Conservation (phyloP, 441 rosid species). For the Pelargonium australe region DNA sequence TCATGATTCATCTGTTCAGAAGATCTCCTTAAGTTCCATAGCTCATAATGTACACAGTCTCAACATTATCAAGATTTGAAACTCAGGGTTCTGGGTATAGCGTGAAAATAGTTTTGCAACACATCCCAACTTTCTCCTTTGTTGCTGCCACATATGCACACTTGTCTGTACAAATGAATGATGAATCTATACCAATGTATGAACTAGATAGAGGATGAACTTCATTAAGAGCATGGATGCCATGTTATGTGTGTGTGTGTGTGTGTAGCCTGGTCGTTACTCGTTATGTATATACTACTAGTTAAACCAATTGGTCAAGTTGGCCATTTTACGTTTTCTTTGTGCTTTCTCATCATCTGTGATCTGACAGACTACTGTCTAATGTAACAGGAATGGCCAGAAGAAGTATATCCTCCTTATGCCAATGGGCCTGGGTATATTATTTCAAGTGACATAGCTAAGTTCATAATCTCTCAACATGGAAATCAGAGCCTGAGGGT, state of each 20-base stretch:
- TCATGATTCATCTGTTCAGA: background rate
- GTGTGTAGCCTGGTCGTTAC: too few relatives aligned
- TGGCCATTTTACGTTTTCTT: background rate
- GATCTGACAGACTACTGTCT: constrained; percentile 13
- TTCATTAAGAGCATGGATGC: background rate
- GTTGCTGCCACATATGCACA: too few relatives aligned
- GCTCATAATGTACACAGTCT: background rate
- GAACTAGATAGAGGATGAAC: background rate
- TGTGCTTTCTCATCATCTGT: background rate
- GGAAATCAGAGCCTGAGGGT: constrained; percentile 63
- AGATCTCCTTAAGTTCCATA: background rate
- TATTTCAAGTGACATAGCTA: constrained; percentile 70
- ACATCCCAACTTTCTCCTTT: background rate
- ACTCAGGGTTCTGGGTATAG: background rate
- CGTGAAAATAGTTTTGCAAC: background rate
- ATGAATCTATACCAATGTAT: background rate
- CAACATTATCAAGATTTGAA: background rate
- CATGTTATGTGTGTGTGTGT: background rate
- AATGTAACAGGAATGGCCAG: constrained; percentile 91
- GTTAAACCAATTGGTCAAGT: background rate
- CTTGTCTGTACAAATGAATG: too few relatives aligned
- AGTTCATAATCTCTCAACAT: constrained; percentile 53
- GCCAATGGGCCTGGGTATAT: constrained; percentile 95
- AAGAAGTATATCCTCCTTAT: constrained; percentile 84
- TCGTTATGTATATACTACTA: background rate